phyloP scores from a whole-genome alignment of 2,329 filamentous ascomycete genomes.

The Arthrobotrys sphaeroides region DNA sequence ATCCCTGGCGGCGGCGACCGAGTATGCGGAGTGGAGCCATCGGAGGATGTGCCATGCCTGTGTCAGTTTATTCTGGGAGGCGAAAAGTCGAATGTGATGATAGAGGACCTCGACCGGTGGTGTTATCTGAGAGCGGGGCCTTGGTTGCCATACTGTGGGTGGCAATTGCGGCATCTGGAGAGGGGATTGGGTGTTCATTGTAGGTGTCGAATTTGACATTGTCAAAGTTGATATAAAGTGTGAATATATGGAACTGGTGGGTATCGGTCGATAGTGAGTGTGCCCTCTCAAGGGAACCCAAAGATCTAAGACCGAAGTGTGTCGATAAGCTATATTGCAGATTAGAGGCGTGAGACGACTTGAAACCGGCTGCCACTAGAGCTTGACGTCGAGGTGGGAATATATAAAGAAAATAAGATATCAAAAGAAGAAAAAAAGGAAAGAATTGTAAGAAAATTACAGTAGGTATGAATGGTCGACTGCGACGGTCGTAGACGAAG shows the following conservation, averaged over 20 bases:
- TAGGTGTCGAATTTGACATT: slow-evolving; percentile 31
- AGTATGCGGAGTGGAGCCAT: slow-evolving; percentile 49
- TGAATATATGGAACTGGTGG: not conserved
- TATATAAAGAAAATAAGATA: slow-evolving; percentile 38
- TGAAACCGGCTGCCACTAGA: slow-evolving; percentile 28
- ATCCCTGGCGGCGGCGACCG: slow-evolving; percentile 45
- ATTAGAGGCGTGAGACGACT: slow-evolving; percentile 36
- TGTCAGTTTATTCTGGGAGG: slow-evolving; percentile 46
- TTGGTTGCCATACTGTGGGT: slow-evolving; percentile 50
- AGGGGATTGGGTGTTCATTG: slow-evolving; percentile 14
- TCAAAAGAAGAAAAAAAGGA: slow-evolving; percentile 19
- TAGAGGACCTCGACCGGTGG: slow-evolving; percentile 52
- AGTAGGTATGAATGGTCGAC: slow-evolving; percentile 51
- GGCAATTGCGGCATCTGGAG: slow-evolving; percentile 42
- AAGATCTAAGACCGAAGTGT: slow-evolving; percentile 20
- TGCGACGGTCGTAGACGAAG: slow-evolving; percentile 29
- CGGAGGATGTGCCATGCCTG: slow-evolving; percentile 48
- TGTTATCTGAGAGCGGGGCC: slow-evolving; percentile 47
- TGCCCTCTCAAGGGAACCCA: slow-evolving; percentile 54
- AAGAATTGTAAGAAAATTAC: slow-evolving; percentile 37
- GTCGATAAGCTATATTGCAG: slow-evolving; percentile 29
- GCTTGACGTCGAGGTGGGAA: slow-evolving; percentile 7
- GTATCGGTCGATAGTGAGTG: slow-evolving; percentile 25
- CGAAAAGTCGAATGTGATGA: slow-evolving; percentile 52
- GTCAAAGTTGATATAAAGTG: not conserved